Evolutionary conservation across 768 basidiomycete genomes (phyloP).

Genomic region (Amanita phalloides): DNA sequence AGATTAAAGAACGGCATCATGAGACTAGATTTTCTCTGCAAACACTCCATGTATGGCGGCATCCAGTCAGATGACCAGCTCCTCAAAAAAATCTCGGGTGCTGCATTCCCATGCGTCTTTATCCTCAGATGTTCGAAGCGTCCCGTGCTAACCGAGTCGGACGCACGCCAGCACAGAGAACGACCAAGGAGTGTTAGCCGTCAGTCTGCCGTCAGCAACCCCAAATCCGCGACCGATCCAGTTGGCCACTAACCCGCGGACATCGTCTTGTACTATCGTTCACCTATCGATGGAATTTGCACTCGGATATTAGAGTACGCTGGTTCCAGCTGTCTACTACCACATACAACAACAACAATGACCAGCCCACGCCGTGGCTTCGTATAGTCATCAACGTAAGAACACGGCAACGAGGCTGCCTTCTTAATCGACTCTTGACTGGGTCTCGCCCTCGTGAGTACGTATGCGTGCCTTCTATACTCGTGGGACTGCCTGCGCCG

Average conservation of each 20-base stretch:
- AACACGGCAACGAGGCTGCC: too few species aligned
- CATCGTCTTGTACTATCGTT: too few species aligned
- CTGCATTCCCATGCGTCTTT: conserved; percentile 45
- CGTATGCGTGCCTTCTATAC: neutral
- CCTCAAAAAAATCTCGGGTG: conserved; percentile 34
- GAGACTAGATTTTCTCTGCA: conserved; percentile 56
- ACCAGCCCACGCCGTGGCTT: too few species aligned
- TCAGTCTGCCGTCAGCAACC: neutral
- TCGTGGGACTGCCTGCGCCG: neutral
- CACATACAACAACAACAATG: neutral
- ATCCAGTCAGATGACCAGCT: conserved; percentile 33
- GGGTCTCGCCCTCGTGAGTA: neutral
- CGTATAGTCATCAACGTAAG: too few species aligned
- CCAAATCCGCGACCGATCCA: neutral
- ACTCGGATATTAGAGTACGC: neutral
- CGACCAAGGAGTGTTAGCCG: conserved; percentile 13
- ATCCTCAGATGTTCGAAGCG: conserved; percentile 41
- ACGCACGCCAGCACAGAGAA: conserved; percentile 34
- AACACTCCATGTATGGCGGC: conserved; percentile 54
- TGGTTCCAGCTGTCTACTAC: neutral
- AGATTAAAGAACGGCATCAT: conserved; percentile 50
- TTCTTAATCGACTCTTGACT: too few species aligned
- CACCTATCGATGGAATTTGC: neutral
- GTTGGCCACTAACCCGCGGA: neutral
- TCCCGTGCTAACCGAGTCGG: conserved; percentile 38